phyloP scores from a whole-genome alignment of 495 filamentous ascomycete species.

The Trichoderma asperelloides region DNA sequence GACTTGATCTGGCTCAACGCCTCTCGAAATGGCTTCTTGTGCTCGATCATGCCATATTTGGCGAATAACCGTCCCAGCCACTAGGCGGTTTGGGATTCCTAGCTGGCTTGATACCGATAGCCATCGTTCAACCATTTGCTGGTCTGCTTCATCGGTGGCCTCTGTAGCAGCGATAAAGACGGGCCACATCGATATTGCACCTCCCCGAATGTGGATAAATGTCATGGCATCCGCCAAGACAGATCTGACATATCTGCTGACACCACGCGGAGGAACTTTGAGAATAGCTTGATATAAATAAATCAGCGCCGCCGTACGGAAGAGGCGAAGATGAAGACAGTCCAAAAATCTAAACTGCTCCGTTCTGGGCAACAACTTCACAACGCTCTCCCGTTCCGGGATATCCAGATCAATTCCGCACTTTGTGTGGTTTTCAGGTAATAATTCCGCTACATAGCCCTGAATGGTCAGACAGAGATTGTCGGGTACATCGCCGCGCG shows the following conservation, averaged over 20 bases:
- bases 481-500: background rate
- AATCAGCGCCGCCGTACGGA: background rate
- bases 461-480: background rate
- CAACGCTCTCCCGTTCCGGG: background rate
- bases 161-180: background rate
- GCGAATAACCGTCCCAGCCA: background rate
- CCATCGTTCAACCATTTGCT: background rate
- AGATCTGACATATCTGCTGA: background rate
- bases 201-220: background rate
- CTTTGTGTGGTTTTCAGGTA: background rate
- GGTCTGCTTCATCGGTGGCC: background rate
- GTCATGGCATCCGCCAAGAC: background rate
- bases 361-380: background rate
- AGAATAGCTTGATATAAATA: background rate
- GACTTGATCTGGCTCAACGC: background rate
- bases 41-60: background rate
- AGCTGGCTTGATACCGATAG: background rate
- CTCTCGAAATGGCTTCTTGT: background rate
- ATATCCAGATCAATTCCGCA: background rate
- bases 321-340: background rate
- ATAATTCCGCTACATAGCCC: background rate
- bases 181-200: background rate
- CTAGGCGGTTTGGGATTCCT: background rate
- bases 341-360: background rate
- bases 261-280: background rate